Base-by-base conservation (phyloP, 2,329 filamentous ascomycete genomes). In the Triangularia setosa region DNA sequence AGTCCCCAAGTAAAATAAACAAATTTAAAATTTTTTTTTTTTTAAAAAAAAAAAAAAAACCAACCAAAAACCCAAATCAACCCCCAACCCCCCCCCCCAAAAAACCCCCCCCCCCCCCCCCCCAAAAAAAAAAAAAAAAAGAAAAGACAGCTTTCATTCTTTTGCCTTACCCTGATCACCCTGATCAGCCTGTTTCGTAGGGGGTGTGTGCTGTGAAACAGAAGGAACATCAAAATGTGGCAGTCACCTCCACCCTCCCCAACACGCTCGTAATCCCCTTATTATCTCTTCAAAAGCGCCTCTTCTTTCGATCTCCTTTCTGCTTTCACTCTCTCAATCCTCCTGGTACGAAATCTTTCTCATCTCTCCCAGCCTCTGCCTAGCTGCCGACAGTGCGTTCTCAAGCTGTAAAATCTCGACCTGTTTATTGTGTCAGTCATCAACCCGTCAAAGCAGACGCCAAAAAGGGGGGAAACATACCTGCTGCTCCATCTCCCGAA, bases 401-500 rank as follows among this genome's bases (percentile, higher is more conserved):
- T 98, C 93, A 69, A 99, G 84, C 78, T 98, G 93, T 62, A 98
- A 83, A 70, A 99, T 99, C 79, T 99, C 93, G 75, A 99, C 95
- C 93, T 97, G 73, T 28, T 25, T 44, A 58, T 64, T 23, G 27
- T 2, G 48, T n/a, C 8, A 25, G 65, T 73, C 68, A 73, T 71
- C 54, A 28, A 62, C 56, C 53, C 61, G 58, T 33, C 58, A 23
- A 16, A n/a, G 21, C 6, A 27, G 8, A 59, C 14, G 33, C n/a
- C 35, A 57, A 57, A 40, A 7, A 23, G 54, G 30, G 25, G 7
- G 40, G 44, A n/a, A 24, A 48, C 85, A 72, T 83, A 97, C 93
- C 91, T 99, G 95, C 76, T 99, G 95, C 81, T 99, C 95, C 95
- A 99, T 99, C 81, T 99, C 93, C 72, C 90, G 86, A 60, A 97